Base-by-base conservation (phyloP, 768 basidiomycete genomes). In the Phaeolepiota aurea region DNA sequence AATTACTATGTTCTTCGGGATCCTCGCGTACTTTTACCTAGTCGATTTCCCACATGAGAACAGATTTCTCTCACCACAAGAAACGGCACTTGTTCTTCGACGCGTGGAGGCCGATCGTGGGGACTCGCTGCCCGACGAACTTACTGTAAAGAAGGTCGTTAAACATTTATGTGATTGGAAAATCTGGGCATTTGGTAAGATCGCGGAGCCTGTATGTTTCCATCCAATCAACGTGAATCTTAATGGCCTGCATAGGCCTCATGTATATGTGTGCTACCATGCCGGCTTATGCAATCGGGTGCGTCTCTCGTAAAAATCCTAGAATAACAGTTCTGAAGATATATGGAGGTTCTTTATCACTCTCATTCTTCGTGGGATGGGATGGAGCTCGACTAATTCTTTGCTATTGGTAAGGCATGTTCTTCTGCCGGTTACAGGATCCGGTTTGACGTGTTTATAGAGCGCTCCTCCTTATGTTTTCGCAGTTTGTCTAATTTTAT, bases 241-340 rank as follows among this genome's bases (percentile, higher is more conserved):
- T 40, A 21, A 37, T 3, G 34, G 20, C 35, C n/a, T 40, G 33
- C 34, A 18, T 39, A 71, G 68, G 61, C 20, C 5, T 71, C 19
- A 74, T 74, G 72, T 71, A 68, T 44, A 59, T 73, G 54, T 73
- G 70, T 50, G 60, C 65, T 7, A 70, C 70, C 3, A 60, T 70
- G 47, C 69, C 72, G n/a, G 65, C 66, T 5, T 71, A 72, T 46
- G 69, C 66, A 10, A 68, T 72, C 23, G 68, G 67, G 71, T 16
- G 9, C 7, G 33, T 35, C 7, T 16, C 33, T 7, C 9, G 7
- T 16, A 5, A 35, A 15, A 35, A 7, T 5, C 18, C 9, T 35
- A n/a, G 12, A 35, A 7, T 7, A 9, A 7, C n/a, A 7, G n/a
- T 28, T 7, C 25, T 28, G n/a, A 28, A 7, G 7, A 7, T 28